phyloP scores from a whole-genome alignment of 2,329 filamentous ascomycete genomes.

The Aspergillus ochraceoroseus region DNA sequence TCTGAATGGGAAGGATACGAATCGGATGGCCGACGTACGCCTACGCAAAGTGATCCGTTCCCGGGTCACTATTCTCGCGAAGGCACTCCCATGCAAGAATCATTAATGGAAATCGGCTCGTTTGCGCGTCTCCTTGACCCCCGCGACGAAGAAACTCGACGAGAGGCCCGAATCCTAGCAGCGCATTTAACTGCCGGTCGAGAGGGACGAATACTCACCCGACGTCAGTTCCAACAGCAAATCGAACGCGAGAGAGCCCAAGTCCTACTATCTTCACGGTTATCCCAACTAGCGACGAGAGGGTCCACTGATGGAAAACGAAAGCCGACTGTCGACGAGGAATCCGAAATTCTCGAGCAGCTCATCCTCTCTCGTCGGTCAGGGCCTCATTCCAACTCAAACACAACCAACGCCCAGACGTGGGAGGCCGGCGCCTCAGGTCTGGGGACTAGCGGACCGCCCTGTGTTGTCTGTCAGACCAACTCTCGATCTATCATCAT shows the following conservation, averaged over 20 bases:
- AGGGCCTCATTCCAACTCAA: slow-evolving; percentile 24
- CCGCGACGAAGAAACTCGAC: slow-evolving; percentile 66
- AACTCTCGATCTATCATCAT: slow-evolving; percentile 83
- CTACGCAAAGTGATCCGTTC: slow-evolving; percentile 63
- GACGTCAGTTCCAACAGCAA: slow-evolving; percentile 67
- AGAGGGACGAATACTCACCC: slow-evolving; percentile 66
- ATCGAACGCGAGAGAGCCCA: slow-evolving; percentile 65
- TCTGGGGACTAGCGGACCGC: slow-evolving; percentile 68
- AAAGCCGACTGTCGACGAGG: slow-evolving; percentile 48
- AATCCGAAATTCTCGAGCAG: slow-evolving; percentile 55
- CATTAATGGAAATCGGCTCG: slow-evolving; percentile 60
- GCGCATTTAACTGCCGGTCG: slow-evolving; percentile 63
- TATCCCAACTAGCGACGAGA: slow-evolving; percentile 26
- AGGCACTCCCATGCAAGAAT: slow-evolving; percentile 56
- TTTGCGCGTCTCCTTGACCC: slow-evolving; percentile 80
- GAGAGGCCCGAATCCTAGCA: slow-evolving; percentile 75
- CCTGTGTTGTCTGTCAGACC: slow-evolving; percentile 89
- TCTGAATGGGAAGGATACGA: slow-evolving; percentile 47
- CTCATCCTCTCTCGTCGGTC: slow-evolving; percentile 54
- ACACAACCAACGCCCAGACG: slow-evolving; percentile 29
- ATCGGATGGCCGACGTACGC: slow-evolving; percentile 58
- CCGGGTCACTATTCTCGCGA: slow-evolving; percentile 44
- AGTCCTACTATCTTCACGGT: slow-evolving; percentile 54
- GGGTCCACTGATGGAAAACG: slow-evolving; percentile 19
- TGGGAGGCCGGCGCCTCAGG: slow-evolving; percentile 70